Conservation (phyloP, 1,284 basidiomycete genomes). For the Golubevia sp. region DNA sequence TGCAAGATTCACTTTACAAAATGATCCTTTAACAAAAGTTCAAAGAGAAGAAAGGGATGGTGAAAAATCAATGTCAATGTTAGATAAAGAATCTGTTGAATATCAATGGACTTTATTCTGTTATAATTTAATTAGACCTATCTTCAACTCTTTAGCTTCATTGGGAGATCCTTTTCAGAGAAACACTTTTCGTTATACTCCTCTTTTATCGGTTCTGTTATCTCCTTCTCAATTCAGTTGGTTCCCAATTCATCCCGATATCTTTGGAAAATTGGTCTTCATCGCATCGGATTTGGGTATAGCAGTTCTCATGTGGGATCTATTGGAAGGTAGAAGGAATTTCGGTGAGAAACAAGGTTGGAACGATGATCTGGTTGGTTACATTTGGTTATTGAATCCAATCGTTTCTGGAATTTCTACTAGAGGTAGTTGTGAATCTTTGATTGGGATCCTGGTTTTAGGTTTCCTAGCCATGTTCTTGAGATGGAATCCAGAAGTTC, state of each 20-base stretch:
- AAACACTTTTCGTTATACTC: constrained; percentile 55
- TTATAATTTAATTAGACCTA: constrained; percentile 27
- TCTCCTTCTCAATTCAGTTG: constrained; percentile 29
- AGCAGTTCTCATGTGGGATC: constrained; percentile 52
- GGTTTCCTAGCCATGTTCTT: constrained; percentile 20
- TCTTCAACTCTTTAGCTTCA: constrained; percentile 34
- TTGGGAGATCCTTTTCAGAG: constrained; percentile 49
- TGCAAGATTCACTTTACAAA: constrained; percentile 42
- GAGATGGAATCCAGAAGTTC: constrained; percentile 5
- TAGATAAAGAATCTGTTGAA: constrained; percentile 8
- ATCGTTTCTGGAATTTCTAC: constrained; percentile 56
- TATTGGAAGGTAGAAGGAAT: constrained; percentile 27
- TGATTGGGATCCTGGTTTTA: constrained; percentile 44
- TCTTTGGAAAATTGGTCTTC: constrained; percentile 50
- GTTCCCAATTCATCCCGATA: constrained; percentile 14
- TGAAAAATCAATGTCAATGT: neutral
- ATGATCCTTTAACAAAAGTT: constrained; percentile 14
- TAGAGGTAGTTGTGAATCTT: constrained; percentile 45
- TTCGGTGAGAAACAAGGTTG: constrained; percentile 13
- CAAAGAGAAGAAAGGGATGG: neutral
- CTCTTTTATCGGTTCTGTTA: constrained; percentile 40
- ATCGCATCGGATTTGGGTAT: constrained; percentile 37
- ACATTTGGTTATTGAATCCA: constrained; percentile 55
- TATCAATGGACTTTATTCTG: constrained; percentile 16
- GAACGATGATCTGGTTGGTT: constrained; percentile 36